A percentile compares a stretch with the other conserved stretches of the same genome.
Evolutionary conservation across 345 rosid genomes (phyloP).

Genomic region (Sisymbrium altissimum): DNA sequence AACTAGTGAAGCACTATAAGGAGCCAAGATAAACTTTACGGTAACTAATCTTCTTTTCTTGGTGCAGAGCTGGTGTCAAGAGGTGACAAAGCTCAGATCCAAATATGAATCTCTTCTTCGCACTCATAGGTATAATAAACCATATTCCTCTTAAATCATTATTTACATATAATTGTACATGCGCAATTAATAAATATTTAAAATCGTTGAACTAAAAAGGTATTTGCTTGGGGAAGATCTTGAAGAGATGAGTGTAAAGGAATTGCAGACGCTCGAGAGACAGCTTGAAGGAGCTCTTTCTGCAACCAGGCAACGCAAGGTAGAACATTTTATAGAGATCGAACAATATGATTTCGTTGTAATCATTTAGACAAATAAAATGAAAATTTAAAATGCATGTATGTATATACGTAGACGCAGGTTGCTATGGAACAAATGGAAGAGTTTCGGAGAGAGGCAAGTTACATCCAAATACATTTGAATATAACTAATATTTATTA

Average conservation of each 20-base stretch:
- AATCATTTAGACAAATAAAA: not conserved
- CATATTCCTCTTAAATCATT: not conserved
- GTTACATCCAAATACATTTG: not conserved
- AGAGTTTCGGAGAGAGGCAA: conserved; percentile 64
- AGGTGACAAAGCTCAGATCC: conserved; percentile 55
- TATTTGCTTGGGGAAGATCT: conserved; percentile 82
- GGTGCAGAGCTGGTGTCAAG: conserved; percentile 67
- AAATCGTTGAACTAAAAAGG: conserved; percentile 25
- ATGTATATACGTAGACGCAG: conserved; percentile 43
- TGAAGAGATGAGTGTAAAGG: conserved; percentile 62
- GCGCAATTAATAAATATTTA: not conserved
- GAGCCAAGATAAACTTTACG: not conserved
- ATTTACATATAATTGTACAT: not conserved
- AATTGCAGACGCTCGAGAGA: conserved; percentile 65
- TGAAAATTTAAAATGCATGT: not conserved
- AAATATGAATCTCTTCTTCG: conserved; percentile 68
- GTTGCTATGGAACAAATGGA: conserved; percentile 68
- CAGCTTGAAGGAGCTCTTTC: conserved; percentile 75
- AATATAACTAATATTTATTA: not conserved
- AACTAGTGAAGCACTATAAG: too few species aligned
- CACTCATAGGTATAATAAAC: conserved; percentile 54
- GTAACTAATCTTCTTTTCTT: not conserved
- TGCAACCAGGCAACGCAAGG: conserved; percentile 66
- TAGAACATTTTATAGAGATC: not conserved
- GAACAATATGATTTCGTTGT: not conserved